phyloP scores from a whole-genome alignment of 192 early-diverging fungal genomes.

The Gigaspora rosea region DNA sequence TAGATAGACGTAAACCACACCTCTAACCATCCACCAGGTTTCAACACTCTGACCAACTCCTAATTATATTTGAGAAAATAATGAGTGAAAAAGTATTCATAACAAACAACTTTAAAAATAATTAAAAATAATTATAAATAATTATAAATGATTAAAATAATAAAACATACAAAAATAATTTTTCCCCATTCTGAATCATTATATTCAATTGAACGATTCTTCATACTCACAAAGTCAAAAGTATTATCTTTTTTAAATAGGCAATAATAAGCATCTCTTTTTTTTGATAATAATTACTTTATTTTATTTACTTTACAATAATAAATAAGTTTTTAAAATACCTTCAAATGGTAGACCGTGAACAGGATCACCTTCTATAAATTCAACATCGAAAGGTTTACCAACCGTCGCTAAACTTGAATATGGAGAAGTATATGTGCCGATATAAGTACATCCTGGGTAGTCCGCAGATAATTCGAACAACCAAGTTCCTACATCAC shows the following conservation, averaged over 20 bases:
- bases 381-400: slow-evolving; percentile 11
- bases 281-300: too few species aligned
- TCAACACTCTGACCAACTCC: slow-evolving; percentile 1
- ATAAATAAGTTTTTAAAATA: too few species aligned
- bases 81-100: too few species aligned
- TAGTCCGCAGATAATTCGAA: not conserved
- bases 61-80: too few species aligned
- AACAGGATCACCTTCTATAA: not conserved
- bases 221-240: slow-evolving; percentile 12
- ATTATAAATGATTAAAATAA: too few species aligned
- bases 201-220: not conserved
- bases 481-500: not conserved
- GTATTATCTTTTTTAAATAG: not conserved
- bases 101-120: too few species aligned
- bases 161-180: not conserved
- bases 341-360: slow-evolving; percentile 1
- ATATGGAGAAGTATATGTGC: not conserved
- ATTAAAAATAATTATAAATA: too few species aligned
- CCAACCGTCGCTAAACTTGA: not conserved
- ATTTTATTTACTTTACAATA: too few species aligned
- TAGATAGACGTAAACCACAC: not conserved
- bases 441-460: slow-evolving; percentile 3
- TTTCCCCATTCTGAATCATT: not conserved
- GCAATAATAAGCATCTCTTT: too few species aligned
- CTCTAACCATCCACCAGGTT: slow-evolving; percentile 22